Evolutionary conservation across 345 rosid genomes (phyloP), one percentile per base, ranked within the genome.

Genomic region (Barbarea vulgaris): DNA sequence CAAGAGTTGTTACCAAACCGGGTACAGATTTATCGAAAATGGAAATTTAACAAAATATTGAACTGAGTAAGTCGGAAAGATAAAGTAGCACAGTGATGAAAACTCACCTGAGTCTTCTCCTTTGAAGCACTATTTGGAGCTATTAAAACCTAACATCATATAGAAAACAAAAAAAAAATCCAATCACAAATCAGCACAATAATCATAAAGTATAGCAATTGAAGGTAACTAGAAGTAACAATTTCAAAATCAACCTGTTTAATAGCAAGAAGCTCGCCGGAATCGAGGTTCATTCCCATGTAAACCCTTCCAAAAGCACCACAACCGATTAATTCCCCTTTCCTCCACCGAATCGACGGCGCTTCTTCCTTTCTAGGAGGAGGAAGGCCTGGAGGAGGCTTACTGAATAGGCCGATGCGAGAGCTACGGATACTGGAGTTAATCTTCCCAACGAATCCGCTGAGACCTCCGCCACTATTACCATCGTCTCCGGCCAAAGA

Each of bases 201-300:
- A 33, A 24, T 15, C 47, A 54, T 0, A 65, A 58, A 10, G 24
- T 27, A 41, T 12, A 15, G 6, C 13, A 67, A 65, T 11, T 39
- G 31, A 41, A 54, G 11, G 19, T 10, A 42, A 18, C 2, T 3
- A 22, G 21, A 22, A 54, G 5, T 15, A 44, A 13, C 2, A 44
- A 74, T 7, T 28, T 9, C 12, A 30, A 69, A 70, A 79, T 19
- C 15, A 8, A 86, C 93, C 87, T 88, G 91, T 76, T 88, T 90
- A 55, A 87, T 79, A 0, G 93, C 96, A 21, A 90, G 81, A 37
- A 90, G 88, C 81, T 90, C 93, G 64, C 96, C 93, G 14, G 96
- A 87, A 79, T 88, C 93, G n/a, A 85, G 88, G 73, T 86, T 89
- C 90, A 87, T 86, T 19, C 91, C 90, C 90, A 87, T 86, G 66